These are phyloP conservation scores for Albifimbria verrucaria DNA, from an alignment of 2,329 filamentous ascomycete genomes.

Conservation along the genomic window DNA sequence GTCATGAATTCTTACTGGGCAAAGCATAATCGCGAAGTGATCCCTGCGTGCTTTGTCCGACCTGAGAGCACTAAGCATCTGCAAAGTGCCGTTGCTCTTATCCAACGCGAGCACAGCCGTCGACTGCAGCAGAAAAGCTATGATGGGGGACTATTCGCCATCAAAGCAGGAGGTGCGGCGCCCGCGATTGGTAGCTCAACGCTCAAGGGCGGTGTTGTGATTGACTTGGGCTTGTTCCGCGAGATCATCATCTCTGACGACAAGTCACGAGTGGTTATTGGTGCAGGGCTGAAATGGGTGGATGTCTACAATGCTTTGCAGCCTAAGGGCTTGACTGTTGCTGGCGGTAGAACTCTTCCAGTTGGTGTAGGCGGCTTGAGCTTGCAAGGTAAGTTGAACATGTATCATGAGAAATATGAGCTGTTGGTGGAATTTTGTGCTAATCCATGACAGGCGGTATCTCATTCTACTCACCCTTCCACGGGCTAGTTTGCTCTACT, in stretches of 20 bases:
- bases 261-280: background rate
- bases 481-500: slow-evolving; percentile 3
- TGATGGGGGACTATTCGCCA: background rate
- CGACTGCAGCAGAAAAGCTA: background rate
- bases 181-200: background rate
- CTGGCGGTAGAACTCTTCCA: background rate
- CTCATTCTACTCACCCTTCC: slow-evolving; percentile 2
- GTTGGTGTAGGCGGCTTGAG: slow-evolving; percentile 1
- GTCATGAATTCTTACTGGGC: background rate
- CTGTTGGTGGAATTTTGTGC: background rate
- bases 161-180: background rate
- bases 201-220: background rate
- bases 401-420: too few relatives aligned
- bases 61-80: background rate
- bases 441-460: slow-evolving; percentile 2
- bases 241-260: slow-evolving; percentile 1
- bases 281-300: background rate
- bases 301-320: background rate
- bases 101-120: background rate
- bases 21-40: background rate
- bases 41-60: slow-evolving; percentile 1
- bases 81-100: background rate
- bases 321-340: background rate
- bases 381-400: background rate
- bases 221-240: background rate